Percentiles rank a stretch among this genome's conserved stretches.
Conservation (phyloP, 768 basidiomycete genomes). For the Boletus tylopilopsis region DNA sequence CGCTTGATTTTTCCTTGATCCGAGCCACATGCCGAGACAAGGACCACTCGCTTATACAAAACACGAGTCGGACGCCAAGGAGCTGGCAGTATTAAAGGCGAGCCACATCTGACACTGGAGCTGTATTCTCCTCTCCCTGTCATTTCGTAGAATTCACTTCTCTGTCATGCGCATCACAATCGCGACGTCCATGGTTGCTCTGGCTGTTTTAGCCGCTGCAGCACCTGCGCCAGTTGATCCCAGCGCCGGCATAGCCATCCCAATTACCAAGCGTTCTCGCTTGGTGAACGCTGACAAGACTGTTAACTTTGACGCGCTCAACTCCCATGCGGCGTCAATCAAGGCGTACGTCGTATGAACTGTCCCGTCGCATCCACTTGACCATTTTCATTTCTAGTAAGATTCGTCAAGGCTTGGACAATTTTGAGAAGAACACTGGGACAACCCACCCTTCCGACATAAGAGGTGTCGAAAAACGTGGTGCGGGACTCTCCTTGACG, state of each 20-base stretch:
- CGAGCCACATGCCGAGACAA: too few species aligned
- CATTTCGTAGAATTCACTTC: too few species aligned
- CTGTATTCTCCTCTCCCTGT: not conserved
- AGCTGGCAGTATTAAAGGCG: not conserved
- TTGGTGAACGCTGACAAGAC: constrained; percentile 6
- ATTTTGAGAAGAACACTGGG: constrained; percentile 10
- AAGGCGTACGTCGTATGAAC: constrained; percentile 6
- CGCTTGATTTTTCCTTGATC: too few species aligned
- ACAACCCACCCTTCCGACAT: not conserved
- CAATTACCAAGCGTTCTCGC: constrained; percentile 5
- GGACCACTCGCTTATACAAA: too few species aligned
- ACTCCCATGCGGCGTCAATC: constrained; percentile 1
- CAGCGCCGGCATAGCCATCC: not conserved
- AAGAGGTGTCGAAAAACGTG: not conserved
- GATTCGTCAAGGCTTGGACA: not conserved
- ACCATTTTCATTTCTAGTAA: constrained; percentile 6
- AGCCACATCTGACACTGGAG: not conserved
- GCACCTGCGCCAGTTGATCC: not conserved
- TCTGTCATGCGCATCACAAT: constrained; percentile 8
- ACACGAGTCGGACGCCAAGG: too few species aligned
- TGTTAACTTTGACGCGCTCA: constrained; percentile 6
- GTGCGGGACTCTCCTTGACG: not conserved
- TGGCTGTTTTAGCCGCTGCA: constrained; percentile 7
- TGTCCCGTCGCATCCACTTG: not conserved
- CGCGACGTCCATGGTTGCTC: constrained; percentile 1